Evolutionary conservation across 1,284 basidiomycete species (phyloP).

Genomic region (Grifola frondosa): DNA sequence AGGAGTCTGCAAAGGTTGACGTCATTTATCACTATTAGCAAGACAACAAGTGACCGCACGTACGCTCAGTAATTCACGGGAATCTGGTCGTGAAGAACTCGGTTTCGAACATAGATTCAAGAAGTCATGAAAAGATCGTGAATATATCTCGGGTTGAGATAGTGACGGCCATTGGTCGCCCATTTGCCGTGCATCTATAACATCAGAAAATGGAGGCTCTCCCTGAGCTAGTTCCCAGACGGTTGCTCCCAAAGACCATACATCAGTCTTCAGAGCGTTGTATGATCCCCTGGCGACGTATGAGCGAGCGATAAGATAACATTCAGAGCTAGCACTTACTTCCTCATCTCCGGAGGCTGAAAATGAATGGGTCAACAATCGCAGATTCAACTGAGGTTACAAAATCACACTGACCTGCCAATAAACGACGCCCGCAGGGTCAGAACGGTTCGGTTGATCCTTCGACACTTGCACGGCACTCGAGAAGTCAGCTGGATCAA

Average conservation of each 20-base stretch:
- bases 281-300: conserved; percentile 55
- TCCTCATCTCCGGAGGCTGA: conserved; percentile 64
- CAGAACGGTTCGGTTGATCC: conserved; percentile 48
- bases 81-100: conserved; percentile 51
- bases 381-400: background rate
- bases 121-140: conserved; percentile 74
- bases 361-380: background rate
- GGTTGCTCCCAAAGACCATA: conserved; percentile 81
- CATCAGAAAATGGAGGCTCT: conserved; percentile 67
- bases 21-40: background rate
- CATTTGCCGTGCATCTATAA: conserved; percentile 46
- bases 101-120: conserved; percentile 65
- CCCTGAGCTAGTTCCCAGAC: conserved; percentile 79
- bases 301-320: background rate
- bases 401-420: conserved; percentile 56
- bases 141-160: conserved; percentile 55
- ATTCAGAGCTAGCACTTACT: conserved; percentile 38
- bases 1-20: conserved; percentile 41
- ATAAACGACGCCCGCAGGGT: conserved; percentile 67
- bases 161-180: conserved; percentile 65
- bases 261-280: conserved; percentile 71
- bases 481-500: conserved; percentile 70
- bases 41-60: conserved; percentile 24
- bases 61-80: conserved; percentile 62
- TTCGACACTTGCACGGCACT: conserved; percentile 58